Base-by-base conservation (phyloP, 352 stramenopile species). In the Aphanomyces cochlioides region DNA sequence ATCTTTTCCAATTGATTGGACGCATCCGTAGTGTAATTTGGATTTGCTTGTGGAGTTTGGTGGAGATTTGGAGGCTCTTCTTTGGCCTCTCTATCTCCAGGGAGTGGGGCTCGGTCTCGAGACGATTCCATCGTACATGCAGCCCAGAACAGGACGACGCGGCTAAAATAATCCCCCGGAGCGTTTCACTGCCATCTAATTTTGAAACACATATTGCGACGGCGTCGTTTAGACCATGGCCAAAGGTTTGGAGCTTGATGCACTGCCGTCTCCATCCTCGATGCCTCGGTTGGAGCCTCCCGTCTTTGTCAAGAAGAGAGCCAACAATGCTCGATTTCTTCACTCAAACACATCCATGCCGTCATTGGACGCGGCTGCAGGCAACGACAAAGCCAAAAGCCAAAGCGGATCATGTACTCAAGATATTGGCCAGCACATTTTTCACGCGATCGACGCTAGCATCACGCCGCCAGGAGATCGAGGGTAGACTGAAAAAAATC, bases 361-460 rank as follows among this genome's bases (percentile, higher is more conserved):
- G 34, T 61, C 54, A 1, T n/a, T 61, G 15, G 54, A 61, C 17
- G 7, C 19, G 19, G 28, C 8, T 13, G 17, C 54, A 41, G 19
- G 17, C 8, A 17, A 58, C 54, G 54, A 10, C 15, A 19, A 19
- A 12, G 43, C 28, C 54, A 12, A 37, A 61, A 61, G 28, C 19
- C 28, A 28, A 28, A 28, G 28, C 28, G 28, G 28, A 28, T 28
- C 28, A 28, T 28, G 28, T 28, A 28, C 28, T 0, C 28, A 28
- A 28, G 54, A 61, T 37, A 39, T 61, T 17, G 54, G 54, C 17
- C 54, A 39, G 54, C 19, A 15, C 15, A 61, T 61, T 37, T 61
- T 61, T 3, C 38, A 21, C 5, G 63, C 63, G 3, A 47, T 69
- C 63, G 63, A 69, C n/a, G 34, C 50, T 3, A 69, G 63, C 17